Conservation (phyloP, 1,139 yeast genomes). For the Blastobotrys malaysiensis region DNA sequence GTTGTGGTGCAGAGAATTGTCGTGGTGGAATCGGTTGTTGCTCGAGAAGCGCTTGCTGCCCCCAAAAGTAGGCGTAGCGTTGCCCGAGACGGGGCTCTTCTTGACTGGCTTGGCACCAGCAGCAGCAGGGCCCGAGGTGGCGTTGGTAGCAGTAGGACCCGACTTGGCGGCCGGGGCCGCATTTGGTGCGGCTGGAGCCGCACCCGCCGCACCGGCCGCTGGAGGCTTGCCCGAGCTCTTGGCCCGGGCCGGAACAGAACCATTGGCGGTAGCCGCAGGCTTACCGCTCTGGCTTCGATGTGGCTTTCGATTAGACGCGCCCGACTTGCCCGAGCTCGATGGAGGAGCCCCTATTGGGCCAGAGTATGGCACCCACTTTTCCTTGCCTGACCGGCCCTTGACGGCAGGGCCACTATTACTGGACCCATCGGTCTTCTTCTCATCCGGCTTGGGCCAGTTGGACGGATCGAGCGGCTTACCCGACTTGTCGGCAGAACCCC, state of each 20-base stretch:
- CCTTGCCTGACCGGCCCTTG: constrained; percentile 49
- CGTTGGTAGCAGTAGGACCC: neutral
- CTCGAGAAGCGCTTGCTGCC: neutral
- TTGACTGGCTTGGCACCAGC: neutral
- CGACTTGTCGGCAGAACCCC: constrained; percentile 12
- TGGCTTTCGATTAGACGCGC: neutral
- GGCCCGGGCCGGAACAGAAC: neutral
- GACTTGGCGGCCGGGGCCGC: constrained; percentile 11
- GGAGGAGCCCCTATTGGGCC: constrained; percentile 5
- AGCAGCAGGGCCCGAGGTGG: neutral
- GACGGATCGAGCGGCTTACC: constrained; percentile 37
- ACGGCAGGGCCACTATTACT: constrained; percentile 23
- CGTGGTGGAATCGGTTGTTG: neutral
- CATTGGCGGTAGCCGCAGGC: neutral
- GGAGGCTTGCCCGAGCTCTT: neutral
- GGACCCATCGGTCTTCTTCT: constrained; percentile 31
- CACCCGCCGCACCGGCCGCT: neutral
- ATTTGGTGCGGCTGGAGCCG: neutral
- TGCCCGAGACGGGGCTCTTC: neutral
- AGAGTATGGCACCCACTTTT: constrained; percentile 80
- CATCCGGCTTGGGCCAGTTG: constrained; percentile 56
- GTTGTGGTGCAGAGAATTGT: constrained; percentile 1
- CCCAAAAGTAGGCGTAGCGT: neutral
- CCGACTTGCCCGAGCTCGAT: neutral
- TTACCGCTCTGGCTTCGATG: neutral